These are phyloP conservation scores for Pichia sp. DNA, from an alignment of 1,139 yeast species.

Conservation along the genomic window DNA sequence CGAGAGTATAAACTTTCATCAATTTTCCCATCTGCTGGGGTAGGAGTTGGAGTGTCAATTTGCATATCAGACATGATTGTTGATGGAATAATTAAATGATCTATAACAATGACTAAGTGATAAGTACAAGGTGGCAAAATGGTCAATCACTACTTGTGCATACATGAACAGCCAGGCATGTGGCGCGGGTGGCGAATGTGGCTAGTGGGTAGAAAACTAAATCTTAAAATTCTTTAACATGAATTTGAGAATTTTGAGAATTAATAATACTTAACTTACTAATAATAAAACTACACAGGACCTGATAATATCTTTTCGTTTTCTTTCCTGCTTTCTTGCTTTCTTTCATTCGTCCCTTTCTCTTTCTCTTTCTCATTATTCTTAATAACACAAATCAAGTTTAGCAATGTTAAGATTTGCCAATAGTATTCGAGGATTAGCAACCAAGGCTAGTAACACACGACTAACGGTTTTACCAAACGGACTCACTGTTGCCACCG, in stretches of 20 bases:
- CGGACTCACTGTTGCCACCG: constrained; percentile 93
- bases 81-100: background rate
- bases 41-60: constrained; percentile 41
- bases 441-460: constrained; percentile 29
- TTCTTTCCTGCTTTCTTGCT: too few relatives aligned
- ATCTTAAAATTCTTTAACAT: background rate
- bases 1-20: constrained; percentile 95
- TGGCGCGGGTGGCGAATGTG: background rate
- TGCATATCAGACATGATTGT: constrained; percentile 37
- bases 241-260: background rate
- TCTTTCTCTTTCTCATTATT: background rate
- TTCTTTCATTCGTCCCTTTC: too few relatives aligned
- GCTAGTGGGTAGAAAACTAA: background rate
- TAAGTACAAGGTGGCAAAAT: background rate
- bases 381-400: background rate
- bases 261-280: too few relatives aligned
- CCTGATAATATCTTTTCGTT: too few relatives aligned
- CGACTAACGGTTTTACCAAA: constrained; percentile 62
- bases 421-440: background rate
- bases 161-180: background rate
- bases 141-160: too few relatives aligned
- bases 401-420: background rate
- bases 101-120: background rate
- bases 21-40: constrained; percentile 41
- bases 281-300: too few relatives aligned